These are phyloP conservation scores for Solanum pinnatisectum DNA, from an alignment of 257 asterid species.

Conservation along the genomic window DNA sequence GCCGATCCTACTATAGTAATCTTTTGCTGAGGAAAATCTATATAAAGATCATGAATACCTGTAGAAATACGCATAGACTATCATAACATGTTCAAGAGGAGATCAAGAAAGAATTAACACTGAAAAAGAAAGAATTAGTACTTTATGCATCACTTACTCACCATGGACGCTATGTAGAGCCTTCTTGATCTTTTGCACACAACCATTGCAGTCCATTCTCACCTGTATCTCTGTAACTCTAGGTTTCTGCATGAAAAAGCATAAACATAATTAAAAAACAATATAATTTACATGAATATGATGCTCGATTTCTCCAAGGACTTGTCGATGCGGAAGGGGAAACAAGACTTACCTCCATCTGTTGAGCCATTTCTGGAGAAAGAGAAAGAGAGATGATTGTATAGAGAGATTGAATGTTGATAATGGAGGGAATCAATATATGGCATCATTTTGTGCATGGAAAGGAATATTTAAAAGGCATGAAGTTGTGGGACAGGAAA, in stretches of 20 bases:
- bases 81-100: neutral
- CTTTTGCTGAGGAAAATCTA: slow-evolving; percentile 71
- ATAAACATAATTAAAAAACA: neutral
- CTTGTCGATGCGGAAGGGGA: neutral
- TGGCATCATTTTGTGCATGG: slow-evolving; percentile 41
- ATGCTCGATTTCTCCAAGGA: neutral
- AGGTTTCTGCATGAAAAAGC: neutral
- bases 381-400: slow-evolving; percentile 11
- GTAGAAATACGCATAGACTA: neutral
- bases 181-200: slow-evolving; percentile 79
- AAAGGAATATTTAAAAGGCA: slow-evolving; percentile 63
- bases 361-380: slow-evolving; percentile 27
- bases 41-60: slow-evolving; percentile 65
- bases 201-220: slow-evolving; percentile 81
- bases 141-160: slow-evolving; percentile 10
- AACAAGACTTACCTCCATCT: slow-evolving; percentile 36
- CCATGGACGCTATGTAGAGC: slow-evolving; percentile 65
- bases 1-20: slow-evolving; percentile 71
- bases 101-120: neutral
- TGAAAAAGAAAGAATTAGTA: neutral
- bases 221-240: slow-evolving; percentile 54
- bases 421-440: slow-evolving; percentile 45
- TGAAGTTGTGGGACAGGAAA: slow-evolving; percentile 69
- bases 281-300: neutral
- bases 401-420: neutral